Percentiles rank a stretch among this genome's conserved stretches.
These are phyloP conservation scores for Rhizopogon rudus DNA, from an alignment of 768 basidiomycete genomes.

Conservation along the genomic window DNA sequence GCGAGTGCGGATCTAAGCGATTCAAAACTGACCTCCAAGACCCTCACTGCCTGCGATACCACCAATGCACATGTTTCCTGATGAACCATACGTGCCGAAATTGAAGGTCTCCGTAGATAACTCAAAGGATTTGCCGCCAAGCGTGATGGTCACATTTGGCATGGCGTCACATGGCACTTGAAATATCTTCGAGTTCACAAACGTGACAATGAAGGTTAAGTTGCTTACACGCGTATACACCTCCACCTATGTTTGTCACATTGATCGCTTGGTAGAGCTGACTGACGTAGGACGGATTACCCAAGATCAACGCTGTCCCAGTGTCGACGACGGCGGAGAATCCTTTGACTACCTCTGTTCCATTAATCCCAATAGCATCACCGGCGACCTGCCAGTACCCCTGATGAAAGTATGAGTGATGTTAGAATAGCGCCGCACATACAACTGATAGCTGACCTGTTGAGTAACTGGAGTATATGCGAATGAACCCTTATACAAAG, in stretches of 20 bases:
- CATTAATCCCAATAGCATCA: conserved; percentile 20
- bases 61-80: conserved; percentile 14
- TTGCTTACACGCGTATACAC: conserved; percentile 31
- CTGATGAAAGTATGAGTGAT: conserved; percentile 4
- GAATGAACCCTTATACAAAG: conserved; percentile 33
- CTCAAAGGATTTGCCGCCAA: conserved; percentile 27
- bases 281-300: conserved; percentile 30
- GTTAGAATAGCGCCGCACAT: background rate
- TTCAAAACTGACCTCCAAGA: conserved; percentile 16
- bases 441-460: conserved; percentile 15
- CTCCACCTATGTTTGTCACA: conserved; percentile 24
- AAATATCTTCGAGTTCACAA: background rate
- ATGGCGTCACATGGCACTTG: conserved; percentile 21
- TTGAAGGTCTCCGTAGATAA: conserved; percentile 30
- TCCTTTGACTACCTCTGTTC: background rate
- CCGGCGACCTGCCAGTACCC: conserved; percentile 17
- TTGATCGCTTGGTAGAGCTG: conserved; percentile 27
- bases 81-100: conserved; percentile 24
- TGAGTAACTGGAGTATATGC: conserved; percentile 30
- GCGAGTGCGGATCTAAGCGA: background rate
- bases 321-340: conserved; percentile 41
- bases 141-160: conserved; percentile 27
- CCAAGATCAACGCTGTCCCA: conserved; percentile 40
- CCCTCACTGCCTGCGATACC: conserved; percentile 8
- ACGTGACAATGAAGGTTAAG: background rate